Percentiles rank a stretch among this genome's conserved stretches.
These are phyloP conservation scores for Avena sativa DNA, from an alignment of 176 grass and related monocot genomes.

Conservation along the genomic window DNA sequence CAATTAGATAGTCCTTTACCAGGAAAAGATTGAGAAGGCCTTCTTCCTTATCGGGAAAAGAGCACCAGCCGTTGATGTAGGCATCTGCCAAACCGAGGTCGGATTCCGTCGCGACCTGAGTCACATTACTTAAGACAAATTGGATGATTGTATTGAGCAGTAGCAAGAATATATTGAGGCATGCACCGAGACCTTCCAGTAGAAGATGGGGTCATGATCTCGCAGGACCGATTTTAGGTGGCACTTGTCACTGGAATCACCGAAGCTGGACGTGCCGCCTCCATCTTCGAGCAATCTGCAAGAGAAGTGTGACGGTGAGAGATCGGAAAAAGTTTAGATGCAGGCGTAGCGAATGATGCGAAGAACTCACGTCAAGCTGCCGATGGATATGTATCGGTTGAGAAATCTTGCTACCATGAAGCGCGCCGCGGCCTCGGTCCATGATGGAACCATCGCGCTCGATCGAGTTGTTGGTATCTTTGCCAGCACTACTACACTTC, in stretches of 20 bases:
- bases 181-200: conserved; percentile 65
- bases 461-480: too few species aligned
- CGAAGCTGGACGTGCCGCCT: conserved; percentile 72
- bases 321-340: background rate
- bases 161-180: too few species aligned
- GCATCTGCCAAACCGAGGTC: too few species aligned
- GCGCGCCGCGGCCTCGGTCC: background rate
- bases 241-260: conserved; percentile 49
- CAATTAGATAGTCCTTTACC: too few species aligned
- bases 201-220: conserved; percentile 78
- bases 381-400: background rate
- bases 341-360: background rate
- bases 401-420: background rate
- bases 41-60: too few species aligned
- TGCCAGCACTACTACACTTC: too few species aligned
- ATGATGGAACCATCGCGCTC: background rate
- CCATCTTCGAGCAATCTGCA: conserved; percentile 84
- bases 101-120: too few species aligned
- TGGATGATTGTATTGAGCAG: too few species aligned
- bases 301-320: background rate
- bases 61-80: too few species aligned
- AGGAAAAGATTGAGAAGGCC: too few species aligned
- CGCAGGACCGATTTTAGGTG: conserved; percentile 56
- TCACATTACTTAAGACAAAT: too few species aligned
- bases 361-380: background rate